Percentiles rank a stretch among this genome's conserved stretches.
phyloP scores from a whole-genome alignment of 202 grass and related monocot genomes.

The Digitaria exilis region DNA sequence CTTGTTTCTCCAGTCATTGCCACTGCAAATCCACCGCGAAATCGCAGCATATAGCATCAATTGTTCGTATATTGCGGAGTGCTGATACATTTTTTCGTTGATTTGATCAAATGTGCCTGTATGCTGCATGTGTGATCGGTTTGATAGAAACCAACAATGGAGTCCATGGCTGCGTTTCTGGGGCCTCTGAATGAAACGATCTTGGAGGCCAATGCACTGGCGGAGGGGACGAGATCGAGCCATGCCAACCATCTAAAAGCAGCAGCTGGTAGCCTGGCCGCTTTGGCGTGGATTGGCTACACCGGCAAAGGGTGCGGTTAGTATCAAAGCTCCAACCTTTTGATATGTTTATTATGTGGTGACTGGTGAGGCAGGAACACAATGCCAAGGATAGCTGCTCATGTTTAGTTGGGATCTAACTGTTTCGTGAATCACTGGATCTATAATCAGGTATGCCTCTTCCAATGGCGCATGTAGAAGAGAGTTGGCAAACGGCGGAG shows the following conservation, averaged over 20 bases:
- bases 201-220: slow-evolving; percentile 50
- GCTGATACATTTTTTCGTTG: neutral
- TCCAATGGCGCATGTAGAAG: slow-evolving; percentile 69
- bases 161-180: slow-evolving; percentile 45
- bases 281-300: slow-evolving; percentile 66
- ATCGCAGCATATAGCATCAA: neutral
- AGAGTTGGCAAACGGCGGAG: slow-evolving; percentile 75
- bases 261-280: slow-evolving; percentile 52
- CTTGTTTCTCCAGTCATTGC: neutral
- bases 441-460: slow-evolving; percentile 56
- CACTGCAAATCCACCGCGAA: neutral
- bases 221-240: slow-evolving; percentile 46
- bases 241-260: slow-evolving; percentile 68
- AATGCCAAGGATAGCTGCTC: neutral
- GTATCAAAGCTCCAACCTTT: slow-evolving; percentile 33
- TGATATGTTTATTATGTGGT: slow-evolving; percentile 10
- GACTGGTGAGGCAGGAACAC: neutral
- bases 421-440: neutral
- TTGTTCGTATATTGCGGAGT: neutral
- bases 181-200: slow-evolving; percentile 56
- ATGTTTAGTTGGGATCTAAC: neutral
- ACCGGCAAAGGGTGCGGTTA: slow-evolving; percentile 58
- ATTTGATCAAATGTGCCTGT: neutral
- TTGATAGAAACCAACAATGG: slow-evolving; percentile 50
- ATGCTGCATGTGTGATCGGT: neutral